These are phyloP conservation scores for Fragilaria radians DNA, from an alignment of 108 stramenopile species.

Conservation along the genomic window DNA sequence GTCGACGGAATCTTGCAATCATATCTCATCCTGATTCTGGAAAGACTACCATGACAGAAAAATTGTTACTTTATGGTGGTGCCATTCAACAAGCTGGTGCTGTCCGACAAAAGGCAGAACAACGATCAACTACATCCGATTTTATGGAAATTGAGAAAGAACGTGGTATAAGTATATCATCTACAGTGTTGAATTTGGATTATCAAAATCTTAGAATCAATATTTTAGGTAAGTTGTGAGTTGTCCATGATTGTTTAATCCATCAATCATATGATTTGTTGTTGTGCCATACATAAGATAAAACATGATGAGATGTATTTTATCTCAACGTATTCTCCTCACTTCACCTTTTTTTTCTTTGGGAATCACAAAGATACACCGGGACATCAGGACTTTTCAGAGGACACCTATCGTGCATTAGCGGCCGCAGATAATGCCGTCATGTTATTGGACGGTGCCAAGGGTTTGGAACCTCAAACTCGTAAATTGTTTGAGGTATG, in stretches of 20 bases:
- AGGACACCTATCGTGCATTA: slow-evolving; percentile 93
- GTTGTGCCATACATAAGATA: too few species aligned
- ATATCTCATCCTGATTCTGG: slow-evolving; percentile 96
- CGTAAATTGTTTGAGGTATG: slow-evolving; percentile 90
- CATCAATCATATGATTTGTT: slow-evolving; percentile 22
- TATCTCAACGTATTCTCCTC: too few species aligned
- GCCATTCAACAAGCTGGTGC: slow-evolving; percentile 94
- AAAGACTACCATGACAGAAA: slow-evolving; percentile 97
- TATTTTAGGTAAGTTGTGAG: slow-evolving; percentile 23
- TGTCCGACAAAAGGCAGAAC: slow-evolving; percentile 87
- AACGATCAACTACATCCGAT: slow-evolving; percentile 75
- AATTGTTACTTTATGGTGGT: slow-evolving; percentile 85
- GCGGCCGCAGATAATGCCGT: slow-evolving; percentile 94
- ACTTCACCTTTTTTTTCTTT: slow-evolving; percentile 10
- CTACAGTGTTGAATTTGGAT: slow-evolving; percentile 92
- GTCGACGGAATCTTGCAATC: slow-evolving; percentile 92
- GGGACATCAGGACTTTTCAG: slow-evolving; percentile 91
- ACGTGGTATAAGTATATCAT: slow-evolving; percentile 88
- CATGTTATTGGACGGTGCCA: slow-evolving; percentile 94
- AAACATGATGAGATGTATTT: too few species aligned
- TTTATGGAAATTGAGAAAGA: slow-evolving; percentile 96
- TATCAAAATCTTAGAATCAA: slow-evolving; percentile 65
- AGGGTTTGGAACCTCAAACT: slow-evolving; percentile 94
- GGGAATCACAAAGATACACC: too few species aligned
- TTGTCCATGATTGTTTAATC: background rate